phyloP scores from a whole-genome alignment of 2,329 filamentous ascomycete genomes.

The Xylariaceae sp. region DNA sequence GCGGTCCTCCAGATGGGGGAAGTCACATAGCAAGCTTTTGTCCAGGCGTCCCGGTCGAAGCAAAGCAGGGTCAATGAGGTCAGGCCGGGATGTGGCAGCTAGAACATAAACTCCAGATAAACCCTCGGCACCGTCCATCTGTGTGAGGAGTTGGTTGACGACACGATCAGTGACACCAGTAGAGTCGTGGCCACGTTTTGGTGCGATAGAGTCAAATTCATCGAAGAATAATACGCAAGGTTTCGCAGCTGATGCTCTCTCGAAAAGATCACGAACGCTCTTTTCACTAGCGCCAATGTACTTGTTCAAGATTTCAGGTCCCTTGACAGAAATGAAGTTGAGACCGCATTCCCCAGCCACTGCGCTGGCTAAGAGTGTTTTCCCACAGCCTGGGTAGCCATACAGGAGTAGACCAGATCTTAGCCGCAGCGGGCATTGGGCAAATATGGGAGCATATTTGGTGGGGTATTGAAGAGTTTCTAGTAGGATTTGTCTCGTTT shows the following conservation, averaged over 20 bases:
- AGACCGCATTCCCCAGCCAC: slow-evolving; percentile 97
- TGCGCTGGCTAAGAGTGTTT: slow-evolving; percentile 90
- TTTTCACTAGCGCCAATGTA: slow-evolving; percentile 98
- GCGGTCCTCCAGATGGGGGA: slow-evolving; percentile 75
- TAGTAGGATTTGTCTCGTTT: slow-evolving; percentile 84
- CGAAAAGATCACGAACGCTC: slow-evolving; percentile 90
- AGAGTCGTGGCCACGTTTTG: slow-evolving; percentile 93
- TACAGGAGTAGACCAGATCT: slow-evolving; percentile 91
- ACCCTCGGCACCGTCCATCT: slow-evolving; percentile 98
- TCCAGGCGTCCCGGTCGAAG: slow-evolving; percentile 88
- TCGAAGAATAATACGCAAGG: slow-evolving; percentile 98
- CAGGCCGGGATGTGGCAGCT: slow-evolving; percentile 87
- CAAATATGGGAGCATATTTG: slow-evolving; percentile 96
- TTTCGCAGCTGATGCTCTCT: slow-evolving; percentile 81
- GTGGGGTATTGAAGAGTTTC: slow-evolving; percentile 97
- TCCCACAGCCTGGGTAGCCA: slow-evolving; percentile 92
- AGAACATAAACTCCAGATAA: slow-evolving; percentile 93
- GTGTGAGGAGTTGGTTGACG: slow-evolving; percentile 94
- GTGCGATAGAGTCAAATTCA: slow-evolving; percentile 96
- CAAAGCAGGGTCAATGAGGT: slow-evolving; percentile 91
- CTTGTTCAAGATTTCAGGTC: slow-evolving; percentile 97
- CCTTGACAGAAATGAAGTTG: slow-evolving; percentile 98
- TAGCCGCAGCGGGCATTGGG: slow-evolving; percentile 88
- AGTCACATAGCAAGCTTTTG: slow-evolving; percentile 87
- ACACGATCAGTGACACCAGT: slow-evolving; percentile 98